These are phyloP conservation scores for Tuber magnatum DNA, from an alignment of 495 filamentous ascomycete genomes.

Conservation along the genomic window DNA sequence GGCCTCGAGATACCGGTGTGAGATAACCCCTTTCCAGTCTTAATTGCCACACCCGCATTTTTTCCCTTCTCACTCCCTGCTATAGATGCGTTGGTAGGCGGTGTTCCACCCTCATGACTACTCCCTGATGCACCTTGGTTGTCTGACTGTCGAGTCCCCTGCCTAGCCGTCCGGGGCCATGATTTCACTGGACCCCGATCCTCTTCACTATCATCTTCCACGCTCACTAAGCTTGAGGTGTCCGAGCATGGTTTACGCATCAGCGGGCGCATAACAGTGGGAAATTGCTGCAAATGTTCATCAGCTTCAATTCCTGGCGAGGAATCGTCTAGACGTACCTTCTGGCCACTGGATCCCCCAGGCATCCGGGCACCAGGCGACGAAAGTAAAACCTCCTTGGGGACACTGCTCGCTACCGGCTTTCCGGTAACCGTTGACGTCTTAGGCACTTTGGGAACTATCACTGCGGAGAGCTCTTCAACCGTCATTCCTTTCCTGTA, in stretches of 20 bases:
- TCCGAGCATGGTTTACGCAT: not conserved
- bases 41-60: not conserved
- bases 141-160: too few relatives aligned
- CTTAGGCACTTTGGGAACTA: too few relatives aligned
- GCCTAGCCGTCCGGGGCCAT: not conserved
- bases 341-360: not conserved
- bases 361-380: too few relatives aligned
- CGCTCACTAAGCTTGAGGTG: not conserved
- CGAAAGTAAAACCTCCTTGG: too few relatives aligned
- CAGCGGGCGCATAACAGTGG: rapidly evolving
- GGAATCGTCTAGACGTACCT: not conserved
- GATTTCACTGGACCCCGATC: rapidly evolving
- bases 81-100: too few relatives aligned
- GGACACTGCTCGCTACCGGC: too few relatives aligned
- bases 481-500: too few relatives aligned
- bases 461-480: too few relatives aligned
- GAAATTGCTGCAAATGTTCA: not conserved
- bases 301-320: not conserved
- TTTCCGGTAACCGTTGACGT: too few relatives aligned
- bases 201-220: not conserved
- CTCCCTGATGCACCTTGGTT: too few relatives aligned
- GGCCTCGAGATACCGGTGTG: not conserved
- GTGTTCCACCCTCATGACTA: too few relatives aligned
- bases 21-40: not conserved
- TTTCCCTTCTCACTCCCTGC: too few relatives aligned